Percentiles rank a stretch among this genome's conserved stretches.
Conservation (phyloP, 768 basidiomycete species). For the Lyophyllum decastes region DNA sequence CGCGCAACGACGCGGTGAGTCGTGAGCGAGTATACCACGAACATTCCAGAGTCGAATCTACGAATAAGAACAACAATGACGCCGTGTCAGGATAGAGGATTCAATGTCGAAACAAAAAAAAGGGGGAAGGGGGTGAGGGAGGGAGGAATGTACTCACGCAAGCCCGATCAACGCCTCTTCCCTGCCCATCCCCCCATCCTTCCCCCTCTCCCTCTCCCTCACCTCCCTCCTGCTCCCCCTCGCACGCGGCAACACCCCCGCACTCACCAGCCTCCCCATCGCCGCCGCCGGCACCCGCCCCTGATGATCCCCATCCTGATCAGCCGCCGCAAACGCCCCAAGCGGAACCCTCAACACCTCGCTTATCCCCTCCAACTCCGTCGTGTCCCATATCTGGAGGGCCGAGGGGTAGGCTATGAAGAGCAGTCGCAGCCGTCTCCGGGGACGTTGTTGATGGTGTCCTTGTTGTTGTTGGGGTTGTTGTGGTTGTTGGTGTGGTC, state of each 20-base stretch:
- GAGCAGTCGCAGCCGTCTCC: background rate
- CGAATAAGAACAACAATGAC: slow-evolving; percentile 11
- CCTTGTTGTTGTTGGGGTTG: too few relatives aligned
- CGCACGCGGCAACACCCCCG: slow-evolving; percentile 42
- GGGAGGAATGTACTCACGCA: slow-evolving; percentile 30
- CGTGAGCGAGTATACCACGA: slow-evolving; percentile 14
- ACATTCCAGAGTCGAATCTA: slow-evolving; percentile 18
- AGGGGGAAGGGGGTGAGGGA: background rate
- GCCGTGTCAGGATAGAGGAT: background rate
- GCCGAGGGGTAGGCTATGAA: slow-evolving; percentile 46
- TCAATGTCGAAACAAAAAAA: background rate
- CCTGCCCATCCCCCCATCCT: slow-evolving; percentile 19
- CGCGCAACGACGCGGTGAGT: slow-evolving; percentile 51
- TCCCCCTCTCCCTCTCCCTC: slow-evolving; percentile 2
- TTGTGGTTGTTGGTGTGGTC: background rate
- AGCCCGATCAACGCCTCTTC: slow-evolving; percentile 33
- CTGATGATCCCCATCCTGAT: background rate
- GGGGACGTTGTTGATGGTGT: too few relatives aligned
- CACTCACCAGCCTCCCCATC: slow-evolving; percentile 35
- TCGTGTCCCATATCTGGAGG: slow-evolving; percentile 66
- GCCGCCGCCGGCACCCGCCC: too few relatives aligned
- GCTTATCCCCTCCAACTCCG: slow-evolving; percentile 40
- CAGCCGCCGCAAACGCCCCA: background rate
- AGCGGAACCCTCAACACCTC: slow-evolving; percentile 53
- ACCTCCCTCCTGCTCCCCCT: too few relatives aligned